Conservation (phyloP, 352 stramenopile species). For the Halophytophthora batemanensis region DNA sequence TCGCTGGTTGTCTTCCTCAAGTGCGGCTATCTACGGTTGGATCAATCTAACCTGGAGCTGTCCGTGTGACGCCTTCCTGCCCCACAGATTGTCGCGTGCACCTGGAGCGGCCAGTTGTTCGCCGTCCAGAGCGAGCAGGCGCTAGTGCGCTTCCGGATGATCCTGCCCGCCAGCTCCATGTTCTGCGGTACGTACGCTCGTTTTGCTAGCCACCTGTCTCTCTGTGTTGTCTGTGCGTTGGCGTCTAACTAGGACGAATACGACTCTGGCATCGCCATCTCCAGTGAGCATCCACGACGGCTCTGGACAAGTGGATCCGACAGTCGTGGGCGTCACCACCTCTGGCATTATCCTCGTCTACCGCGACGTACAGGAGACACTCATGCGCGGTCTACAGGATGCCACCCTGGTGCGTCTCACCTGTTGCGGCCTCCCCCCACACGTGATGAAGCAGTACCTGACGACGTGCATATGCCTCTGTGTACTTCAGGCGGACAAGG, state of each 20-base stretch:
- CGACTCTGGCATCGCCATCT: neutral
- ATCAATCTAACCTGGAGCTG: too few relatives aligned
- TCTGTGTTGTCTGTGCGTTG: neutral
- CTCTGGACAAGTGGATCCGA: constrained; percentile 26
- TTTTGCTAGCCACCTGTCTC: neutral
- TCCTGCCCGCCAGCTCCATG: constrained; percentile 55
- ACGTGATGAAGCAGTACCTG: neutral
- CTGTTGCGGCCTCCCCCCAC: neutral
- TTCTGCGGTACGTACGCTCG: constrained; percentile 59
- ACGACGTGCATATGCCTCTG: neutral
- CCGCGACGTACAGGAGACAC: constrained; percentile 36
- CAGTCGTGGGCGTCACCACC: constrained; percentile 63
- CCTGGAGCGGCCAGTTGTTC: constrained; percentile 67
- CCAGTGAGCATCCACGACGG: constrained; percentile 37
- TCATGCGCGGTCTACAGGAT: constrained; percentile 38
- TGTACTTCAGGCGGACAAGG: constrained; percentile 27
- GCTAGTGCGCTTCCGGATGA: constrained; percentile 60
- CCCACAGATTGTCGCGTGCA: constrained; percentile 59
- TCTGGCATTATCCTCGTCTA: constrained; percentile 67
- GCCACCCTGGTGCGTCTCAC: constrained; percentile 36
- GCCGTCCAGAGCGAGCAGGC: constrained; percentile 37
- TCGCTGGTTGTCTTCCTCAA: too few relatives aligned
- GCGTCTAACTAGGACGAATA: neutral
- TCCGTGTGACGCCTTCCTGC: neutral
- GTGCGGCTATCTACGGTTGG: too few relatives aligned